These are phyloP conservation scores for Sarocladium strictum DNA, from an alignment of 2,329 filamentous ascomycete species.

Conservation along the genomic window DNA sequence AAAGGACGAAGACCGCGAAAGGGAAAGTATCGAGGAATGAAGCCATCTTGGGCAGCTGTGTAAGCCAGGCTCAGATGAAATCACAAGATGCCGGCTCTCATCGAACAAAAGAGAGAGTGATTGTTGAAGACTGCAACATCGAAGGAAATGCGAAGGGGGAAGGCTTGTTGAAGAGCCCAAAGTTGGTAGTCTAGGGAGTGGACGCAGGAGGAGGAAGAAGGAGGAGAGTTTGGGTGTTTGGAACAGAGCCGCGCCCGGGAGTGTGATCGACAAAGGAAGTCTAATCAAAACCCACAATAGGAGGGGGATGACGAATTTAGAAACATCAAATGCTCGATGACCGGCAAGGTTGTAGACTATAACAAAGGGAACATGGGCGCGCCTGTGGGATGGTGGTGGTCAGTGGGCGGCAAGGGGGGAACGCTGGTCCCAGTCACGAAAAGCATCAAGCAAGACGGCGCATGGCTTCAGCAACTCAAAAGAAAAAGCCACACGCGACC, in stretches of 20 bases:
- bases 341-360: background rate
- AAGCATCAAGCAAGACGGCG: background rate
- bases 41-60: constrained; percentile 4
- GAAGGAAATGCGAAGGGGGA: background rate
- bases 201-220: background rate
- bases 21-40: constrained; percentile 21
- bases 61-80: background rate
- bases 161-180: background rate
- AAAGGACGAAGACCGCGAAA: constrained; percentile 23
- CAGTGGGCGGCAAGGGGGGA: constrained; percentile 1
- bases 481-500: background rate
- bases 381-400: too few species aligned
- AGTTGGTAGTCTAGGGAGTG: background rate
- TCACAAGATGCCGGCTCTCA: background rate
- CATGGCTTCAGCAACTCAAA: background rate
- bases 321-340: constrained; percentile 2
- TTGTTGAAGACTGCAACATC: background rate
- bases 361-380: background rate
- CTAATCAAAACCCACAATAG: background rate
- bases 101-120: background rate
- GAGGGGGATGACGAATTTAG: constrained; percentile 4
- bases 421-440: background rate
- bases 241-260: background rate
- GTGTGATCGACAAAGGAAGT: background rate
- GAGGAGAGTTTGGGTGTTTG: too few species aligned